A percentile compares a stretch with the other conserved stretches of the same genome.
Evolutionary conservation across 1,284 basidiomycete genomes (phyloP).

Genomic region (Malassezia japonica): DNA sequence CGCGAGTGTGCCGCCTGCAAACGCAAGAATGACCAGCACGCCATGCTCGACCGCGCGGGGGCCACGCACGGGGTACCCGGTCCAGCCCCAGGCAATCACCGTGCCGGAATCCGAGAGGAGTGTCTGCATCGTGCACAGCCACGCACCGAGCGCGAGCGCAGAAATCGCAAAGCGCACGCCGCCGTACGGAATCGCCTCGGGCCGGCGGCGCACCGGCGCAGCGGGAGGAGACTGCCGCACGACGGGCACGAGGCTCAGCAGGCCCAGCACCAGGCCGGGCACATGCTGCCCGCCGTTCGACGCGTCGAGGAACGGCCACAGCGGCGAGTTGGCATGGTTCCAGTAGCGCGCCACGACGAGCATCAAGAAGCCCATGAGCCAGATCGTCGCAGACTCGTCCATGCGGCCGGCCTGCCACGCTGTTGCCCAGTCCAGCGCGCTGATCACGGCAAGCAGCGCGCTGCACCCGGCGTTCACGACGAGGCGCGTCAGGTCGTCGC

Average conservation of each 20-base stretch:
- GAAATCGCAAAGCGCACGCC: slow-evolving; percentile 18
- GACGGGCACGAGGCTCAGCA: slow-evolving; percentile 18
- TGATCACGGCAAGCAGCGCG: slow-evolving; percentile 21
- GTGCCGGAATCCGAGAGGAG: slow-evolving; percentile 71
- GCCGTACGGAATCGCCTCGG: not conserved
- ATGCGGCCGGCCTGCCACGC: slow-evolving; percentile 33
- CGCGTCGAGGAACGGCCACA: slow-evolving; percentile 36
- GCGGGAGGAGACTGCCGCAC: not conserved
- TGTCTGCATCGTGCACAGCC: slow-evolving; percentile 56
- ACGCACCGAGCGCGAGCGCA: slow-evolving; percentile 26
- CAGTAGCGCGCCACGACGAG: slow-evolving; percentile 34
- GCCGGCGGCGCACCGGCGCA: not conserved
- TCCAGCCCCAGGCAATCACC: slow-evolving; percentile 81
- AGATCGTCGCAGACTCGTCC: slow-evolving; percentile 20
- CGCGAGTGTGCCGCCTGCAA: slow-evolving; percentile 54
- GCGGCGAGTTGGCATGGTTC: slow-evolving; percentile 43
- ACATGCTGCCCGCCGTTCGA: slow-evolving; percentile 39
- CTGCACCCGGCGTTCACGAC: slow-evolving; percentile 23
- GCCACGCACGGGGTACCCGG: slow-evolving; percentile 63
- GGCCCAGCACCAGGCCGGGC: slow-evolving; percentile 21
- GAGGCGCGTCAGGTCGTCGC: slow-evolving; percentile 22
- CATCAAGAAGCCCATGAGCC: slow-evolving; percentile 33
- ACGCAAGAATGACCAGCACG: slow-evolving; percentile 60
- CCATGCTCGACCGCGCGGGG: slow-evolving; percentile 63
- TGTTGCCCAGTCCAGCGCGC: slow-evolving; percentile 31